Evolutionary conservation across 202 grass and related monocot genomes (phyloP).

Genomic region (Cymbopogon flexuosus): DNA sequence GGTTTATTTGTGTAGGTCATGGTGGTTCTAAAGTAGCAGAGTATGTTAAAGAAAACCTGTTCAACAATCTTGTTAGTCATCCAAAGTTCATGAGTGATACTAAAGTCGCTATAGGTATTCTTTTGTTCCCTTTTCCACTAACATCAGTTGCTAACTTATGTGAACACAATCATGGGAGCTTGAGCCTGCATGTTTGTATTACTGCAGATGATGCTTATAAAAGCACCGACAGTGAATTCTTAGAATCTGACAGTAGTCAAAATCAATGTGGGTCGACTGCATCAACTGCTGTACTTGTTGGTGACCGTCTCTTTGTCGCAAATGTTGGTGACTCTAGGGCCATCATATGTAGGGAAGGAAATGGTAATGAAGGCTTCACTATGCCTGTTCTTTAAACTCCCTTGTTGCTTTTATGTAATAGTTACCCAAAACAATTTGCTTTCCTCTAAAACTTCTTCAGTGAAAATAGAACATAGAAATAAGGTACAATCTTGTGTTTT

Average conservation of each 20-base stretch:
- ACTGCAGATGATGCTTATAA: conserved; percentile 79
- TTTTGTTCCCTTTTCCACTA: conserved; percentile 1
- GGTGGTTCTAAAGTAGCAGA: conserved; percentile 85
- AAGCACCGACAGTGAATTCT: conserved; percentile 79
- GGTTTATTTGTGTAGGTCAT: conserved; percentile 57
- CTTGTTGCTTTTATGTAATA: background rate
- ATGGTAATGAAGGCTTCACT: conserved; percentile 43
- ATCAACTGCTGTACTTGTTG: conserved; percentile 78
- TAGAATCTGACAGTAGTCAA: conserved; percentile 81
- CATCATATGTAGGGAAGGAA: conserved; percentile 74
- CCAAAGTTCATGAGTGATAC: conserved; percentile 82
- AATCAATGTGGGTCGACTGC: conserved; percentile 87
- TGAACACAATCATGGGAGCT: background rate
- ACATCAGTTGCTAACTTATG: background rate
- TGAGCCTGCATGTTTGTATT: background rate
- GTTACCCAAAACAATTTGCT: background rate
- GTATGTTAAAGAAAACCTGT: conserved; percentile 78
- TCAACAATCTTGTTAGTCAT: conserved; percentile 78
- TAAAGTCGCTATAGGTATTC: conserved; percentile 70
- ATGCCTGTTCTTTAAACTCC: background rate
- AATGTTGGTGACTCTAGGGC: conserved; percentile 94
- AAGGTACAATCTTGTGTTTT: background rate
- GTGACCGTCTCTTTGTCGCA: conserved; percentile 72
- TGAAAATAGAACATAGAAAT: background rate
- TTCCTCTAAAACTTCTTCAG: background rate